A percentile compares a stretch with the other conserved stretches of the same genome.
phyloP scores from a whole-genome alignment of 108 stramenopile genomes.

The Aurantiochytrium sp. region DNA sequence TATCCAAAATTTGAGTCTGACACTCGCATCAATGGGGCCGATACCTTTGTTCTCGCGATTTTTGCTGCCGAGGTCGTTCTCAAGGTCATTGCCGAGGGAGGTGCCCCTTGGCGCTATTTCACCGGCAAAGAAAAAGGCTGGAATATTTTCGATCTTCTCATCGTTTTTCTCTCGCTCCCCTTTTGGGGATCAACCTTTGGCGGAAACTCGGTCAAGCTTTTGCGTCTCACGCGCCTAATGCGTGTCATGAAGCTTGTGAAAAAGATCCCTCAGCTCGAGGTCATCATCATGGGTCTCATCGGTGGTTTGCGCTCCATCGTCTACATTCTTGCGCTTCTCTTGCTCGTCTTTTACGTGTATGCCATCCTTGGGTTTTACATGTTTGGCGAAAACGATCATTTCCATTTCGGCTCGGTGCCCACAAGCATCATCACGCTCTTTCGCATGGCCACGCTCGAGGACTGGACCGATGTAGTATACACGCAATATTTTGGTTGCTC shows the following conservation, averaged over 20 bases:
- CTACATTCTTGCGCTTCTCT: conserved; percentile 35
- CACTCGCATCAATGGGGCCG: not conserved
- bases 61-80: conserved; percentile 28
- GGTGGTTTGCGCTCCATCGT: conserved; percentile 22
- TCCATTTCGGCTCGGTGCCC: conserved; percentile 30
- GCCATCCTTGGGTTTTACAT: conserved; percentile 29
- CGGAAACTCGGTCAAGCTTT: conserved; percentile 15
- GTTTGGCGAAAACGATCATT: conserved; percentile 30
- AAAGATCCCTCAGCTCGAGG: conserved; percentile 36
- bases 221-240: conserved; percentile 32
- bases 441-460: conserved; percentile 29
- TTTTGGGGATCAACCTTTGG: conserved; percentile 11
- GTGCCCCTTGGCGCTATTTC: conserved; percentile 32
- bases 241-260: conserved; percentile 41
- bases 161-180: conserved; percentile 20
- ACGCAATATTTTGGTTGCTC: conserved; percentile 23
- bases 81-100: conserved; percentile 35
- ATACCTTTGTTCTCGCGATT: conserved; percentile 17
- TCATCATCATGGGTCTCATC: conserved; percentile 34
- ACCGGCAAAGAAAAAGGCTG: not conserved
- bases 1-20: conserved; percentile 14
- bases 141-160: conserved; percentile 34
- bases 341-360: conserved; percentile 42
- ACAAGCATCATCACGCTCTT: conserved; percentile 35
- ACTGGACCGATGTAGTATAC: conserved; percentile 38